Conservation (phyloP, 192 early-diverging fungal species). For the Dissophora ornata region DNA sequence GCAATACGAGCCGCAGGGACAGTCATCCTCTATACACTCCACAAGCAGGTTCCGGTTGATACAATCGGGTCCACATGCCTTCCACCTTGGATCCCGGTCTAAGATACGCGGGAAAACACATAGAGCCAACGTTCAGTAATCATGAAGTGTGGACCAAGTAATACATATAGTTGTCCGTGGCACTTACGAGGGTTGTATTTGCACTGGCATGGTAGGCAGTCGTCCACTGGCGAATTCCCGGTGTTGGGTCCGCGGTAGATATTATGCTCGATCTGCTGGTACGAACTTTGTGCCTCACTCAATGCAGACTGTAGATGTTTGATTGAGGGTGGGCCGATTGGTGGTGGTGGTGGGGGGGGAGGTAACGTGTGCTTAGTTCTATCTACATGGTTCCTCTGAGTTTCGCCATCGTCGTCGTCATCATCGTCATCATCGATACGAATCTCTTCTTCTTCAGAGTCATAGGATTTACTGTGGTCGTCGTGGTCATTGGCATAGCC, state of each 20-base stretch:
- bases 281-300: constrained; percentile 68
- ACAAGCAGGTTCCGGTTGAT: constrained; percentile 94
- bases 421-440: constrained; percentile 33
- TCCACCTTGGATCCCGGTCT: constrained; percentile 59
- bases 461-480: constrained; percentile 4
- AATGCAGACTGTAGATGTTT: constrained; percentile 54
- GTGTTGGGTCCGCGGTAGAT: constrained; percentile 78
- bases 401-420: constrained; percentile 5
- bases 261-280: constrained; percentile 74
- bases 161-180: neutral
- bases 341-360: constrained; percentile 46
- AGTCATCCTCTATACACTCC: constrained; percentile 91
- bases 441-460: constrained; percentile 49
- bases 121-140: no score
- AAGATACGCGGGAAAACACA: neutral
- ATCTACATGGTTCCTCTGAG: neutral
- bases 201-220: constrained; percentile 84
- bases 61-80: constrained; percentile 93
- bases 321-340: constrained; percentile 45
- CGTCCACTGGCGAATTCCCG: constrained; percentile 73
- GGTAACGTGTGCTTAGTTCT: constrained; percentile 15
- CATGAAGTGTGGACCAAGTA: no score
- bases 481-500: constrained; percentile 5
- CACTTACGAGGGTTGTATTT: constrained; percentile 73
- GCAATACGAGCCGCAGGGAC: constrained; percentile 89